Evolutionary conservation across 257 asterid species (phyloP), one percentile per base, ranked within the genome.

Genomic region (Solanum corneliomulleri): DNA sequence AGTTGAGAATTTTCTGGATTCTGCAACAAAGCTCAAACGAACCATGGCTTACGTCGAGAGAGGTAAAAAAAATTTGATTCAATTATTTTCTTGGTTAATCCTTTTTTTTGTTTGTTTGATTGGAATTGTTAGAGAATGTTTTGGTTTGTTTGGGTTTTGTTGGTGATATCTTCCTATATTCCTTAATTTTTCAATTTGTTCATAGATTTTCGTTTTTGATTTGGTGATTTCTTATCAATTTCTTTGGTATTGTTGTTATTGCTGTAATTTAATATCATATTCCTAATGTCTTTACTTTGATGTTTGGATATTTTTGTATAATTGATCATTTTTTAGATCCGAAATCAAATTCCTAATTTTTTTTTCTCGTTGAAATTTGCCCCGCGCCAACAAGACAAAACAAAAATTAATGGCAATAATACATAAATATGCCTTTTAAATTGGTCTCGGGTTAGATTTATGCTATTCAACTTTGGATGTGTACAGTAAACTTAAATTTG

Each of bases 41-140:
- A 58, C 91, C 88, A 94, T 94, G 98, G 98, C 98, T 35, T 94
- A 93, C 93, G 95, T 94, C 25, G 98, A 94, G 88, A 89, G 98
- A 93, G 98, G 96, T 93, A 86, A 58, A 47, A 8, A 1, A 1
- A 23, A 20, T 9, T 10, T 69, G n/a, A 71, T 42, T 52, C 1
- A 8, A 9, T 21, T 31, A 47, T 23, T 52, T 52, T 52, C 10
- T 52, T 16, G 7, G n/a, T 52, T 52, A 6, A 11, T 9, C 31
- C 75, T n/a, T n/a, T 82, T 82, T 82, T 82, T 47, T 66, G 56
- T 82, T 62, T 47, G 66, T 83, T 85, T 76, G 86, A 62, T 83
- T 39, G 80, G 20, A 69, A 23, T 45, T 69, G 4, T 41, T 11
- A 41, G 12, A 11, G 23, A 45, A 42, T 42, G 7, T 77, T 42